Percentiles rank a stretch among this genome's conserved stretches.
These are phyloP conservation scores for Taiozyma sp. DNA, from an alignment of 1,139 yeast species.

Conservation along the genomic window DNA sequence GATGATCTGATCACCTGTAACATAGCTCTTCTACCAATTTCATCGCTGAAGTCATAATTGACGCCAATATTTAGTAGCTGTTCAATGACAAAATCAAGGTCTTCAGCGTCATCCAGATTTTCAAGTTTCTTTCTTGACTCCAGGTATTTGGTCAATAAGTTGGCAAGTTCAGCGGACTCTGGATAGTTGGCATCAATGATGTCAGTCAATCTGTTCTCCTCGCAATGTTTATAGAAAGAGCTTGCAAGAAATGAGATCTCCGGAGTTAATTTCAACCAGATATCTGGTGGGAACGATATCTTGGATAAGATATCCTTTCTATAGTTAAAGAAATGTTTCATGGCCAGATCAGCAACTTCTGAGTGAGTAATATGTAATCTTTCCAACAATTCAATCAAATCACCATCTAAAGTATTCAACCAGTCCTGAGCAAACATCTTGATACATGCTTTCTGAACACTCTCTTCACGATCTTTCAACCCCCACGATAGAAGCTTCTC, in stretches of 20 bases:
- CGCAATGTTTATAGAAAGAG: slow-evolving; percentile 62
- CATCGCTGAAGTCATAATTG: slow-evolving; percentile 85
- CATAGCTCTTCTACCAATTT: slow-evolving; percentile 84
- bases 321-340: slow-evolving; percentile 55
- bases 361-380: slow-evolving; percentile 64
- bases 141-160: slow-evolving; percentile 49
- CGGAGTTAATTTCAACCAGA: slow-evolving; percentile 69
- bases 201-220: slow-evolving; percentile 46
- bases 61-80: slow-evolving; percentile 68
- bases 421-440: slow-evolving; percentile 69
- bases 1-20: slow-evolving; percentile 65
- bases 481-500: slow-evolving; percentile 81
- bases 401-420: slow-evolving; percentile 67
- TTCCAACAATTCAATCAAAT: slow-evolving; percentile 67
- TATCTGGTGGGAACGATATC: slow-evolving; percentile 51
- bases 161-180: slow-evolving; percentile 72
- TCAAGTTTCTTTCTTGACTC: slow-evolving; percentile 37
- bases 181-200: slow-evolving; percentile 72
- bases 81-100: slow-evolving; percentile 68
- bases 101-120: slow-evolving; percentile 42
- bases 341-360: slow-evolving; percentile 60
- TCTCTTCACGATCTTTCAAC: slow-evolving; percentile 74
- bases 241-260: slow-evolving; percentile 74
- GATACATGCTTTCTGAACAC: slow-evolving; percentile 68
- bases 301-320: slow-evolving; percentile 59